Base-by-base conservation (phyloP, 2,329 filamentous ascomycete species). In the Calonectria fujianensis region DNA sequence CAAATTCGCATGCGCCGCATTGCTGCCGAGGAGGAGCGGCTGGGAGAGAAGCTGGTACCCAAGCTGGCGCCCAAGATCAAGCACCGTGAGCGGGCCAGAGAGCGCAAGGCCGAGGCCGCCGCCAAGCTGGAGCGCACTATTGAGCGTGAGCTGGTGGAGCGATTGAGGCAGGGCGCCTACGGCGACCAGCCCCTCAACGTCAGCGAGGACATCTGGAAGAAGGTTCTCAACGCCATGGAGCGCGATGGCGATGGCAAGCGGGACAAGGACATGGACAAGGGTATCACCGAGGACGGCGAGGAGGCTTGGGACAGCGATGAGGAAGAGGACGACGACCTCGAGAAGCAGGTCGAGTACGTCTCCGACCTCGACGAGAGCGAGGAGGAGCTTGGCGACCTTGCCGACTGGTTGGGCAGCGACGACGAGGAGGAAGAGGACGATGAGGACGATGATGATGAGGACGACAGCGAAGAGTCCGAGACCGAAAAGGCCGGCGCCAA, bases 61-160 rank as follows among this genome's bases (percentile, higher is more conserved):
- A 96, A 95, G 86, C 87, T 98, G 82, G 96, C 97, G 72, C 96
- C 96, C 69, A 99, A 99, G 90, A 92, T 99, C 71, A 90, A 91
- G 79, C 90, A 93, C 80, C 90, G 95, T 78, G 95, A 97, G 85
- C 91, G 91, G 79, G 94, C 94, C 4, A 89, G 95, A 82, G 94
- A 95, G 86, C 89, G 94, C 79, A 95, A 94, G 86, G 94, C 93
- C 14, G 92, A 95, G 85, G 92, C 93, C 27, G 95, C 95, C 10
- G 97, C 97, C 29, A 98, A 98, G 91, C 92, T 99, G 75, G 97
- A 99, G 89, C 90, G 95, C 78, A 96, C 96, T 10, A 98, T 99
- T 85, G 97, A 99, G 90, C 90, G 97, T 70, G 96, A 98, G 86
- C 89, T 99, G 79, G 94, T 99, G 80, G 95, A 98, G 86, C 90